Evolutionary conservation across 2,329 filamentous ascomycete species (phyloP).

Genomic region (Trichoderma koningiopsis): DNA sequence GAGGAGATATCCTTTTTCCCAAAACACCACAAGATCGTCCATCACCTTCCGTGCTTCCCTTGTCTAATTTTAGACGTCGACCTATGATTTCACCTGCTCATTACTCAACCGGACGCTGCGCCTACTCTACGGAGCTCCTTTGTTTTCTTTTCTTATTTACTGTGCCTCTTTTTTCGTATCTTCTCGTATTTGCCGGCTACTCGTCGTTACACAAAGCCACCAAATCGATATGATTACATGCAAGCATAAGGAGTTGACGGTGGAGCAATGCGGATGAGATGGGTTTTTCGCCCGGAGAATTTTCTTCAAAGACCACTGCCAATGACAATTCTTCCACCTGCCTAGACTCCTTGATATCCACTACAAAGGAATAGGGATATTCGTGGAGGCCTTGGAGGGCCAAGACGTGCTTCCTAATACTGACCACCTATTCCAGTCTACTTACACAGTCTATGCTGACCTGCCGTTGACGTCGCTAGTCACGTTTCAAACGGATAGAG

Average conservation of each 20-base stretch:
- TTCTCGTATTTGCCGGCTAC: neutral
- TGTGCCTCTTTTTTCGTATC: neutral
- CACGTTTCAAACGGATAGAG: neutral
- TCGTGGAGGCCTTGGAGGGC: neutral
- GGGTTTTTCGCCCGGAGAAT: neutral
- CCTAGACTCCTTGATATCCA: neutral
- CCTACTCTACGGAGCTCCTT: neutral
- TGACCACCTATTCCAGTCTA: neutral
- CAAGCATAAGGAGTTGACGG: constrained; percentile 1
- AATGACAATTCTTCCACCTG: neutral
- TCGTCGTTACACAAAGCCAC: neutral
- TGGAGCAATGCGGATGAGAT: neutral
- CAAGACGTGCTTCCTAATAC: neutral
- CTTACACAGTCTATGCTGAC: neutral
- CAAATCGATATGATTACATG: neutral
- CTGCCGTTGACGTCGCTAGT: neutral
- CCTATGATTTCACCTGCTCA: neutral
- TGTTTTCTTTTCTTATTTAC: neutral
- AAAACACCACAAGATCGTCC: constrained; percentile 16
- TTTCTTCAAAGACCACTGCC: neutral
- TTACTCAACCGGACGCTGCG: neutral
- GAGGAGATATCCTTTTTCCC: neutral
- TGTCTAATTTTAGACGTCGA: neutral
- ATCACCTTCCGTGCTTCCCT: constrained; percentile 5
- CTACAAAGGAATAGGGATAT: neutral